A percentile compares a stretch with the other conserved stretches of the same genome.
These are phyloP conservation scores for Candida michaelii DNA, from an alignment of 805 yeast genomes.

Conservation along the genomic window DNA sequence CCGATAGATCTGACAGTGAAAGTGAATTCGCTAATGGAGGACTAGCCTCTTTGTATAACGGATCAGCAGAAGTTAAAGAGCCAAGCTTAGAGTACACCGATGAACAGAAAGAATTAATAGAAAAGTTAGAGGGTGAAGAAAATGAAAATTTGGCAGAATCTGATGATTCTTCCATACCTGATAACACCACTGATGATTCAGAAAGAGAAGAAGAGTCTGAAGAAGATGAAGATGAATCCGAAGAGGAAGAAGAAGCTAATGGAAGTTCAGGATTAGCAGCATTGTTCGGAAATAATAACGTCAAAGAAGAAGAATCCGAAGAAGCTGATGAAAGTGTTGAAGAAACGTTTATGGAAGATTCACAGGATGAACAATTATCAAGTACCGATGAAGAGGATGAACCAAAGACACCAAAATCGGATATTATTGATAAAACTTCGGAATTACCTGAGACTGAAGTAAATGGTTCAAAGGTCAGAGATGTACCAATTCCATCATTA, in stretches of 20 bases:
- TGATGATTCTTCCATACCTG: constrained; percentile 17
- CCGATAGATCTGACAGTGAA: constrained; percentile 18
- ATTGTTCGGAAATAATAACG: constrained; percentile 12
- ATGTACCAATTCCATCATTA: constrained; percentile 75
- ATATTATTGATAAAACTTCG: constrained; percentile 7
- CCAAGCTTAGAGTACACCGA: constrained; percentile 28
- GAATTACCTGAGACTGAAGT: constrained; percentile 28
- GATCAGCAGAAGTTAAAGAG: constrained; percentile 5
- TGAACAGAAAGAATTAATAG: constrained; percentile 32
- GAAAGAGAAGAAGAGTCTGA: constrained; percentile 12
- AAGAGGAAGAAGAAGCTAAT: constrained; percentile 12
- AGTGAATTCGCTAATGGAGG: constrained; percentile 17
- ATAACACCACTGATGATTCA: constrained; percentile 18
- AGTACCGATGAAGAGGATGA: constrained; percentile 29
- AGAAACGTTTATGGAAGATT: constrained; percentile 11
- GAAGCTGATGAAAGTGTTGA: constrained; percentile 20
- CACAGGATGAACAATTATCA: constrained; percentile 22
- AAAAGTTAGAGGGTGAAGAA: constrained; percentile 14
- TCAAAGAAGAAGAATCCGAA: constrained; percentile 14
- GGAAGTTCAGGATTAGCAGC: constrained; percentile 18
- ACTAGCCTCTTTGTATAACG: constrained; percentile 36
- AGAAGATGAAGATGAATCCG: constrained; percentile 13
- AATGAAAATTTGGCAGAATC: constrained; percentile 7
- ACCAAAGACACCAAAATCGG: constrained; percentile 31
- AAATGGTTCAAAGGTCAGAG: constrained; percentile 46